Percentiles rank a stretch among this genome's conserved stretches.
Conservation (phyloP, 441 rosid genomes). For the Bocquillonia castaneifolia region DNA sequence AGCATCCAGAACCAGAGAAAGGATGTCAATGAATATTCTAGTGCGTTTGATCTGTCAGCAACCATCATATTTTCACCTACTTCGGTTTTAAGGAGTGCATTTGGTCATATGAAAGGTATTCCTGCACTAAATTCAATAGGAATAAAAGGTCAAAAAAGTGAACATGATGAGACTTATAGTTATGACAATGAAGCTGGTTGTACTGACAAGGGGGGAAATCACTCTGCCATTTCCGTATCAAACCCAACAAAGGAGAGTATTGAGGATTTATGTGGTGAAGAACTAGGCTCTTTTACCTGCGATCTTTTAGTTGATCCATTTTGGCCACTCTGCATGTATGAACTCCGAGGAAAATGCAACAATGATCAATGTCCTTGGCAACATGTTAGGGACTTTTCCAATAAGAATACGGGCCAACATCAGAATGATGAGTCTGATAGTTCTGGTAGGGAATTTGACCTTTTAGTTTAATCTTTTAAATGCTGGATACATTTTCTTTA, state of each 20-base stretch:
- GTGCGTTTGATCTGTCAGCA: slow-evolving; percentile 20
- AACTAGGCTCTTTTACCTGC: slow-evolving; percentile 45
- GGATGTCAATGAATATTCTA: slow-evolving; percentile 21
- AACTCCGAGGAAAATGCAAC: slow-evolving; percentile 96
- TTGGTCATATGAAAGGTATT: slow-evolving; percentile 49
- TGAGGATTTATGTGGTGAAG: slow-evolving; percentile 27
- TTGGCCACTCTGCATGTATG: slow-evolving; percentile 87
- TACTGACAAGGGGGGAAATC: slow-evolving; percentile 31
- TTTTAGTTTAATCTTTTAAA: neutral
- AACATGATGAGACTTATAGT: slow-evolving; percentile 25
- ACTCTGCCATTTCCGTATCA: slow-evolving; percentile 23
- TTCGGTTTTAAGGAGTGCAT: slow-evolving; percentile 49
- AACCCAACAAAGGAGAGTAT: slow-evolving; percentile 31
- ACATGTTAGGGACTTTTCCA: slow-evolving; percentile 59
- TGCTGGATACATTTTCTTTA: slow-evolving; percentile 21
- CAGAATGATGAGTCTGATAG: slow-evolving; percentile 36
- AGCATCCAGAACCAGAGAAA: slow-evolving; percentile 28
- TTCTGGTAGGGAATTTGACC: slow-evolving; percentile 33
- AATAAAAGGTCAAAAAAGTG: slow-evolving; percentile 26
- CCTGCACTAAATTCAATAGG: slow-evolving; percentile 24
- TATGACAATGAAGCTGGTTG: slow-evolving; percentile 24
- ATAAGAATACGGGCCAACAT: slow-evolving; percentile 29
- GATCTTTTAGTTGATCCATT: slow-evolving; percentile 62
- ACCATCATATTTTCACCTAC: slow-evolving; percentile 34
- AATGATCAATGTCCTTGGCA: slow-evolving; percentile 93